phyloP scores from a whole-genome alignment of 208 protist species.

The Herpetomonas muscarum region DNA sequence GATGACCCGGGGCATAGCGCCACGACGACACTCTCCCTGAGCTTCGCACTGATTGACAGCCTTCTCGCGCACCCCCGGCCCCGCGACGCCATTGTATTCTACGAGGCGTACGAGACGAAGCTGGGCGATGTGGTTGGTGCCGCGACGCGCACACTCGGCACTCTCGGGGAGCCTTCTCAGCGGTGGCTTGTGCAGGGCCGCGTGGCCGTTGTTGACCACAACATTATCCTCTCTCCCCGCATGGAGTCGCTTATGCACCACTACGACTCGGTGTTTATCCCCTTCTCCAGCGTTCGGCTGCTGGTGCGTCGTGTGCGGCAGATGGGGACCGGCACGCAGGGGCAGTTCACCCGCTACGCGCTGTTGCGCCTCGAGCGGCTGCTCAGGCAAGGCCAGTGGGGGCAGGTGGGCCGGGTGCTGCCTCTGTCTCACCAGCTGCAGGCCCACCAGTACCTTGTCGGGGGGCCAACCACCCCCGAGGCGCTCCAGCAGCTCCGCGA shows the following conservation, averaged over 20 bases:
- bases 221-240: constrained; percentile 68
- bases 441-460: constrained; percentile 66
- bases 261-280: constrained; percentile 84
- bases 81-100: constrained; percentile 58
- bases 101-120: constrained; percentile 50
- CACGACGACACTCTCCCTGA: constrained; percentile 52
- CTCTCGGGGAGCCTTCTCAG: constrained; percentile 50
- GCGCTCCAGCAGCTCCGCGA: constrained; percentile 44
- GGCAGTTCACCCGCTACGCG: constrained; percentile 48
- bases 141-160: constrained; percentile 57
- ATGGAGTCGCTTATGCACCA: constrained; percentile 76
- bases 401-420: constrained; percentile 58
- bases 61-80: constrained; percentile 67
- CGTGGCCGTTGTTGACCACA: constrained; percentile 86
- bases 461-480: constrained; percentile 39
- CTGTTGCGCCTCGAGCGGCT: constrained; percentile 39
- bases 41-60: constrained; percentile 67
- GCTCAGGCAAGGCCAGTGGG: constrained; percentile 29
- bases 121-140: constrained; percentile 54
- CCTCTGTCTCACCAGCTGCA: constrained; percentile 73
- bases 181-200: constrained; percentile 85
- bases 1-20: constrained; percentile 47
- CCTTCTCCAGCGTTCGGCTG: constrained; percentile 64
- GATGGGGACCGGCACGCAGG: constrained; percentile 35
- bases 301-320: constrained; percentile 66